phyloP scores from a whole-genome alignment of 345 rosid species.

The Eucalyptus sp. region DNA sequence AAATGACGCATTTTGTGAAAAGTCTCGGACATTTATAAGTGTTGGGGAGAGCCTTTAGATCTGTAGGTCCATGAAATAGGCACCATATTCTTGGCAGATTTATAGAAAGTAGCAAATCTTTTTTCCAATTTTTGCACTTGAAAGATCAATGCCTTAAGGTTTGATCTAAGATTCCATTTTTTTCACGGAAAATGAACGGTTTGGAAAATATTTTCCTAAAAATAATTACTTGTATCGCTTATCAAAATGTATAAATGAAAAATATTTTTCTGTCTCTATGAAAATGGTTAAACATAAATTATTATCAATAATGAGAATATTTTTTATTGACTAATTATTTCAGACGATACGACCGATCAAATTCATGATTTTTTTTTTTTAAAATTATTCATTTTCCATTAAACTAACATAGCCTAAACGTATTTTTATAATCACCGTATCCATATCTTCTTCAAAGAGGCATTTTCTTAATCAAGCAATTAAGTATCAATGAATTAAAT shows the following conservation, averaged over 20 bases:
- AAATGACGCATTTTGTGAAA: neutral
- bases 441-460: neutral
- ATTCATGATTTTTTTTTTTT: neutral
- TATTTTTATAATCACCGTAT: neutral
- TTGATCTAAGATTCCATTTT: no score
- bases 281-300: no score
- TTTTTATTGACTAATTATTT: no score
- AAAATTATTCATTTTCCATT: neutral
- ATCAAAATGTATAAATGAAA: no score
- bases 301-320: no score
- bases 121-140: neutral
- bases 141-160: neutral
- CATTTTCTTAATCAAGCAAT: neutral
- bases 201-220: neutral
- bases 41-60: neutral
- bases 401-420: neutral
- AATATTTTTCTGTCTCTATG: no score
- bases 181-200: accelerated
- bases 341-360: accelerated
- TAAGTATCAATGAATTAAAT: neutral
- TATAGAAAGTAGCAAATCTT: neutral
- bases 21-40: neutral
- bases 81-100: neutral
- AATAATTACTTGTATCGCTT: neutral
- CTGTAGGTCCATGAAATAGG: neutral